Conservation (phyloP, 345 rosid genomes). For the Populus euphratica region DNA sequence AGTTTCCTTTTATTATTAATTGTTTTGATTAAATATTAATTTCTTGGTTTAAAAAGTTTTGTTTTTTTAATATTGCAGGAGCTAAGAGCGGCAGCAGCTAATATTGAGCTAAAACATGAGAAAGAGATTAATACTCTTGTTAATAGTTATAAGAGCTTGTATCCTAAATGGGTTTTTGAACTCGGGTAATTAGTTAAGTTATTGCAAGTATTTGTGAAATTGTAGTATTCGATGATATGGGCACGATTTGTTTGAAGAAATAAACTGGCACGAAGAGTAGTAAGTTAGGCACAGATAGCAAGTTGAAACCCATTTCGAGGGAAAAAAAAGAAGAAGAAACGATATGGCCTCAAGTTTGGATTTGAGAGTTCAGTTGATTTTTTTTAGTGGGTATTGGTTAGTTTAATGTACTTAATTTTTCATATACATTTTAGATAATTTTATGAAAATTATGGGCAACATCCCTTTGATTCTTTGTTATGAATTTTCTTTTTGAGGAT, state of each 20-base stretch:
- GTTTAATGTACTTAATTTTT: too few species aligned
- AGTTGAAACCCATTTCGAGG: background rate
- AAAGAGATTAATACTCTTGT: slow-evolving; percentile 52
- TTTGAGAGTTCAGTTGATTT: background rate
- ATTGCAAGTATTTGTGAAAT: background rate
- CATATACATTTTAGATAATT: too few species aligned
- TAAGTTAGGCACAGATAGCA: background rate
- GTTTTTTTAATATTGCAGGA: slow-evolving; percentile 36
- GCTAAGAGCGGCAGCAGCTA: slow-evolving; percentile 54
- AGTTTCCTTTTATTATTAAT: background rate
- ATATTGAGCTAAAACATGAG: slow-evolving; percentile 57
- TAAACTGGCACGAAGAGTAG: too few species aligned
- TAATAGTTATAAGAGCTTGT: slow-evolving; percentile 55
- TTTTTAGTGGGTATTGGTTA: too few species aligned
- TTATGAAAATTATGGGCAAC: too few species aligned
- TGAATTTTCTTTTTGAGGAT: background rate
- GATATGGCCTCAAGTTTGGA: background rate
- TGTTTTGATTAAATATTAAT: background rate
- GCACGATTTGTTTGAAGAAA: background rate
- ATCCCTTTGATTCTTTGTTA: background rate
- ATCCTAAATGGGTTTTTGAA: slow-evolving; percentile 68
- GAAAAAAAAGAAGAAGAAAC: background rate
- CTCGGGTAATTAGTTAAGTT: slow-evolving; percentile 41
- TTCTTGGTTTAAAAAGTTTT: background rate
- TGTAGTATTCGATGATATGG: background rate